Conservation (phyloP, 805 yeast genomes). For the Candida boleticola region DNA sequence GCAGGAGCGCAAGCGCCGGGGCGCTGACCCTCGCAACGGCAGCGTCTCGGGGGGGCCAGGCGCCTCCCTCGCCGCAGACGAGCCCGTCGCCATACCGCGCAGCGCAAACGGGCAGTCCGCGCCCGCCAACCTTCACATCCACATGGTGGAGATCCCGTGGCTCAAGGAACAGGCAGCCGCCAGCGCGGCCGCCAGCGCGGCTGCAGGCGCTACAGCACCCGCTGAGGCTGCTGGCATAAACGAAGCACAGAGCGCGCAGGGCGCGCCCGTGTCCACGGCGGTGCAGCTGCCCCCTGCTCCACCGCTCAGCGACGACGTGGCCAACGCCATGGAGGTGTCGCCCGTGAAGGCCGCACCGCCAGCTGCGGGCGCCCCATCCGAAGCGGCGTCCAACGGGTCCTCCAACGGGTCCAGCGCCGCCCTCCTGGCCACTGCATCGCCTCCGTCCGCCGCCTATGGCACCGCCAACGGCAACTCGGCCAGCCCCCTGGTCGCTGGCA, state of each 20-base stretch:
- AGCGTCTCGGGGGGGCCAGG: neutral
- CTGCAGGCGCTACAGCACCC: neutral
- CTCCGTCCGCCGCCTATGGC: no score
- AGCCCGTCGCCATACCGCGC: conserved; percentile 4
- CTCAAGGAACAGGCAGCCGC: conserved; percentile 10
- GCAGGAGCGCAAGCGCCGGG: neutral
- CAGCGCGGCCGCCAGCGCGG: neutral
- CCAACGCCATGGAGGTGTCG: neutral
- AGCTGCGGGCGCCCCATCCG: neutral
- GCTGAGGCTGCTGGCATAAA: neutral
- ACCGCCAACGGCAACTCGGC: neutral
- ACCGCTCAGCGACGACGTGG: no score
- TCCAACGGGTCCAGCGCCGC: neutral
- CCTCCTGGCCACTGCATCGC: neutral
- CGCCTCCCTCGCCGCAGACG: neutral
- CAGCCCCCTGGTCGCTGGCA: neutral
- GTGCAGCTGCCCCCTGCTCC: no score
- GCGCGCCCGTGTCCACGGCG: no score
- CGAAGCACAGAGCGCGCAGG: no score
- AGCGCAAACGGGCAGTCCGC: neutral
- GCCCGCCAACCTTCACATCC: conserved; percentile 11
- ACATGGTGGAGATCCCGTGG: conserved; percentile 31
- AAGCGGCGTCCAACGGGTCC: neutral
- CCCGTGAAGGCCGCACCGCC: neutral
- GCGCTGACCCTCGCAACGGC: no score